Conservation (phyloP, 441 rosid genomes). For the Geranium incanum region DNA sequence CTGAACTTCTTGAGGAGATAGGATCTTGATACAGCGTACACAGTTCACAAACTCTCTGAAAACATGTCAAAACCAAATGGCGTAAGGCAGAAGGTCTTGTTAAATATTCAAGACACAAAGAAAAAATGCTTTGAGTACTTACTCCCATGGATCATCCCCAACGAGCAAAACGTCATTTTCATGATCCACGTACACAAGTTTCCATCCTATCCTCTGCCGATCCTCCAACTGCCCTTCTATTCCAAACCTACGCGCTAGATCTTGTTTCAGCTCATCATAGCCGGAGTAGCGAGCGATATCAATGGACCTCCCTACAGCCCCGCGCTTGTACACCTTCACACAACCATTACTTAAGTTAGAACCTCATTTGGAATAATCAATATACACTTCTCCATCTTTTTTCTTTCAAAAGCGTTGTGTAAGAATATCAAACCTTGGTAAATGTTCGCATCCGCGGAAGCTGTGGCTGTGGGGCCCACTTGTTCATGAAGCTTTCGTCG, state of each 20-base stretch:
- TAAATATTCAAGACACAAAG: not conserved
- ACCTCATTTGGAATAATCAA: not conserved
- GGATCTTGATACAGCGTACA: conserved; percentile 39
- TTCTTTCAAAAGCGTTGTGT: not conserved
- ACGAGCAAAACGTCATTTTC: conserved; percentile 47
- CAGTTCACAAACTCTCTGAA: conserved; percentile 46
- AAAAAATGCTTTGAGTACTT: conserved; percentile 17
- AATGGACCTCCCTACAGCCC: conserved; percentile 74
- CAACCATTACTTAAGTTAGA: conserved; percentile 14
- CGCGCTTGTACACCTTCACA: conserved; percentile 64
- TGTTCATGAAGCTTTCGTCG: conserved; percentile 39
- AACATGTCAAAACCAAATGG: conserved; percentile 15
- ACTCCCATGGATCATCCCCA: conserved; percentile 56
- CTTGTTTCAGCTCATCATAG: conserved; percentile 61
- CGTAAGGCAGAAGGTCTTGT: not conserved
- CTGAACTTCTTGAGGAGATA: conserved; percentile 50
- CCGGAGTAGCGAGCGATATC: conserved; percentile 64
- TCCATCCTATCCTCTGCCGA: conserved; percentile 41
- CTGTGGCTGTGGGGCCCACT: conserved; percentile 47
- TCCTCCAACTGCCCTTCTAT: conserved; percentile 79
- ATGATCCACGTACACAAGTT: conserved; percentile 45
- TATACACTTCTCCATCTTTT: not conserved
- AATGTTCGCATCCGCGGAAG: conserved; percentile 56
- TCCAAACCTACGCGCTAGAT: conserved; percentile 71
- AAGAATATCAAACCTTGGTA: conserved; percentile 45